Evolutionary conservation across 2,329 filamentous ascomycete genomes (phyloP).

Genomic region (Verticillium nonalfalfae): DNA sequence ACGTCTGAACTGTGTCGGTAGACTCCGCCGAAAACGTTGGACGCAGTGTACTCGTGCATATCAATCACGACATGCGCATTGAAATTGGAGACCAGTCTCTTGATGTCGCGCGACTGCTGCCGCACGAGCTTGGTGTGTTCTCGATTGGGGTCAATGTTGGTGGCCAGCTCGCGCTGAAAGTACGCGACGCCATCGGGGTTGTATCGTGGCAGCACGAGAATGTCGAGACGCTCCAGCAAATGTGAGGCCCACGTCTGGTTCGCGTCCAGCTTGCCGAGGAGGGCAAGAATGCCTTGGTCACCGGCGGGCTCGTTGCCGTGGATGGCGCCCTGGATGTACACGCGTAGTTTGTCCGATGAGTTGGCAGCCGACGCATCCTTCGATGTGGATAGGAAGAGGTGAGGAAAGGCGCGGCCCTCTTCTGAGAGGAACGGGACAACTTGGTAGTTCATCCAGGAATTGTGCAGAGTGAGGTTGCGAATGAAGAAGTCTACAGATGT

Average conservation of each 20-base stretch:
- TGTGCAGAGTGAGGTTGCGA: slow-evolving; percentile 16
- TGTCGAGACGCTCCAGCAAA: slow-evolving; percentile 18
- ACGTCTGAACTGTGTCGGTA: slow-evolving; percentile 17
- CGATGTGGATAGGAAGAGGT: slow-evolving; percentile 7
- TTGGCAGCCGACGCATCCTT: background rate
- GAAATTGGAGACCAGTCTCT: slow-evolving; percentile 14
- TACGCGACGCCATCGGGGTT: slow-evolving; percentile 21
- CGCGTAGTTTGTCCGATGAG: slow-evolving; percentile 15
- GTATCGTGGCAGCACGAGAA: slow-evolving; percentile 19
- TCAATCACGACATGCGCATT: slow-evolving; percentile 18
- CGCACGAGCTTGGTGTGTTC: slow-evolving; percentile 19
- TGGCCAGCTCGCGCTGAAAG: slow-evolving; percentile 19
- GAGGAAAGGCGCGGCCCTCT: slow-evolving; percentile 10
- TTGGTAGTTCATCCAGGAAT: slow-evolving; percentile 20
- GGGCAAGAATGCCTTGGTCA: slow-evolving; percentile 17
- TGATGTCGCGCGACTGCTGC: slow-evolving; percentile 18
- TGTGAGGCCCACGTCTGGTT: slow-evolving; percentile 17
- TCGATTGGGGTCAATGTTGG: slow-evolving; percentile 19
- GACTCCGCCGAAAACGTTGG: slow-evolving; percentile 15
- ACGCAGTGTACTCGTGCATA: slow-evolving; percentile 15
- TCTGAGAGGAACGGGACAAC: slow-evolving; percentile 20
- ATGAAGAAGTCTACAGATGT: slow-evolving; percentile 17
- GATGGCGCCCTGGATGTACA: slow-evolving; percentile 19
- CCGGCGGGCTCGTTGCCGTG: slow-evolving; percentile 21
- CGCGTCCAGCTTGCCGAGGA: slow-evolving; percentile 19